phyloP scores from a whole-genome alignment of 2,329 filamentous ascomycete genomes.

The Pyrenophora graminea region DNA sequence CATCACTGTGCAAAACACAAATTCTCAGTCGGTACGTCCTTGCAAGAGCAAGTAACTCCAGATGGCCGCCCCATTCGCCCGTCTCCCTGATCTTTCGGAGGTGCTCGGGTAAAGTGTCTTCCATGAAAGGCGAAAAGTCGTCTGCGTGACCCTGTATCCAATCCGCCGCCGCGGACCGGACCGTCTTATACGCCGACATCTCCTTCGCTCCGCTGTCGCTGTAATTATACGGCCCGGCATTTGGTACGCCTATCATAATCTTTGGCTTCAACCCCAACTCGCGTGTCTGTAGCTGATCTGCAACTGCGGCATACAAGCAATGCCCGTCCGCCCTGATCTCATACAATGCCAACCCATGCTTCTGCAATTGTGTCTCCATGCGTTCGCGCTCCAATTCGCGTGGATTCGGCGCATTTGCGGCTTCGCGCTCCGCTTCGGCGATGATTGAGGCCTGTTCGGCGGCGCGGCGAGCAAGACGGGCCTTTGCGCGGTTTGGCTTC shows the following conservation, averaged over 20 bases:
- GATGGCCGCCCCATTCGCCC: conserved; percentile 93
- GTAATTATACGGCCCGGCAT: conserved; percentile 13
- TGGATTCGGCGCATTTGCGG: conserved; percentile 52
- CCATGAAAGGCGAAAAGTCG: conserved; percentile 85
- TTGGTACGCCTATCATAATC: conserved; percentile 35
- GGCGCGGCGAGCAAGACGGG: conserved; percentile 83
- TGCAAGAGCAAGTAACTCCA: conserved; percentile 85
- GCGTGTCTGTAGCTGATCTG: conserved; percentile 72
- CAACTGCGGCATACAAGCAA: conserved; percentile 90
- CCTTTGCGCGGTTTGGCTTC: conserved; percentile 91
- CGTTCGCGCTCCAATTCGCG: conserved; percentile 51
- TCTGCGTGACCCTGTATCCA: conserved; percentile 76
- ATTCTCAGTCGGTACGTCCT: conserved; percentile 80
- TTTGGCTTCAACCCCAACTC: conserved; percentile 39
- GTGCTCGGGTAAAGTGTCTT: conserved; percentile 76
- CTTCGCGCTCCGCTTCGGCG: conserved; percentile 73
- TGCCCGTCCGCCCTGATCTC: conserved; percentile 90
- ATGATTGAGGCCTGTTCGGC: conserved; percentile 78
- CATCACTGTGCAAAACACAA: conserved; percentile 80
- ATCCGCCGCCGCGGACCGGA: conserved; percentile 72
- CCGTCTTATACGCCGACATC: conserved; percentile 60
- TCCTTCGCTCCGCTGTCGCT: conserved; percentile 12
- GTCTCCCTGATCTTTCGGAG: conserved; percentile 78
- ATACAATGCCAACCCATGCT: conserved; percentile 69
- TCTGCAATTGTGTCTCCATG: conserved; percentile 70